Base-by-base conservation (phyloP, 2,329 filamentous ascomycete species). In the Hypoxylon sp. region DNA sequence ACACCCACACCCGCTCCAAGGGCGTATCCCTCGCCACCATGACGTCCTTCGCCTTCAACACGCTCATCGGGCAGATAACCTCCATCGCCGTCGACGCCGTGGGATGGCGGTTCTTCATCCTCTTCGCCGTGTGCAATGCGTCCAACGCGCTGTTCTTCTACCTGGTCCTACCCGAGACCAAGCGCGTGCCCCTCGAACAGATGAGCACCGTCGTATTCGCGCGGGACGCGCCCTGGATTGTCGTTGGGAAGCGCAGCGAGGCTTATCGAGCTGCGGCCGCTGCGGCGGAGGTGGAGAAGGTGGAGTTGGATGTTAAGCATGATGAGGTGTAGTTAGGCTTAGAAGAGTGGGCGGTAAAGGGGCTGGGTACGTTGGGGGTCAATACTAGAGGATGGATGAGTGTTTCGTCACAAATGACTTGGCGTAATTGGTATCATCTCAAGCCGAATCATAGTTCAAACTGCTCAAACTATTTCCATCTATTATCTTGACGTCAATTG, bases 11-110 rank as follows among this genome's bases (percentile, higher is more conserved):
- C 0, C 85, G 91, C 38, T 84, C 87, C 55, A 92, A 92, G 80
- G 91, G 90, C 71, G 91, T 93, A 1, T 89, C 89, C 1, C 87
- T 93, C 66, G 90, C 90, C 0, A 91, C 89, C 4, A 92, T 93
- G 90, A 83, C 81, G 0, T 88, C 84, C 9, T 93, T 91, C 76
- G 90, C 90, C 1, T 93, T 89, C 65, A 92, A 92, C 74, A 89
- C 91, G 38, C 83, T 84, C 64, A 85, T 77, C 64, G 75, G 74
- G 7, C 74, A 77, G 64, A 69, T 76, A 38, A 76, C 74, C 12
- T 67, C 70, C 57, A 72, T 76, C 44, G 87, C 86, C 1, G 85
- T 90, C 77, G 76, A 78, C 2, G 76, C 76, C 16, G 80, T 87
- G n/a, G 80, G 83, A 4, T 90, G 84, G 75, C 78, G 75, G 44